Conservation (phyloP, 805 yeast species). For the Pichia exigua region DNA sequence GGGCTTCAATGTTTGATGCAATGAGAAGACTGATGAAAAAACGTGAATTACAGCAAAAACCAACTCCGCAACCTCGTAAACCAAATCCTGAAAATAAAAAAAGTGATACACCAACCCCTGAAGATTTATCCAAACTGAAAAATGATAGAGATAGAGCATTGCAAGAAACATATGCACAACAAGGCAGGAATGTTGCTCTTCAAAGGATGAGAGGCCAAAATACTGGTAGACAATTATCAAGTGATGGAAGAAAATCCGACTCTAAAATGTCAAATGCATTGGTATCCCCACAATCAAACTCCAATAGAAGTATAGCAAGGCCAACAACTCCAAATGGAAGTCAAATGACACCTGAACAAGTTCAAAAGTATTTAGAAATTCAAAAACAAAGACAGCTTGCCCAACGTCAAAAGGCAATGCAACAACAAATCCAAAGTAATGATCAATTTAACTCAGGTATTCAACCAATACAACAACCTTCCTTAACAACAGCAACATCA, state of each 20-base stretch:
- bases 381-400: constrained; percentile 38
- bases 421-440: constrained; percentile 32
- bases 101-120: constrained; percentile 65
- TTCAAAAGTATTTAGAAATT: constrained; percentile 47
- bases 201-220: constrained; percentile 19
- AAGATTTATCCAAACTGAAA: constrained; percentile 75
- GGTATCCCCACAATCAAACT: constrained; percentile 9
- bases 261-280: constrained; percentile 10
- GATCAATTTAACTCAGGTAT: constrained; percentile 14
- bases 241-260: constrained; percentile 11
- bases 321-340: constrained; percentile 48
- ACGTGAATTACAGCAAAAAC: constrained; percentile 68
- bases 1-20: constrained; percentile 98
- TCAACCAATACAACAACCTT: constrained; percentile 13
- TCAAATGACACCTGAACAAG: constrained; percentile 52
- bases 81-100: constrained; percentile 20
- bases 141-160: constrained; percentile 79
- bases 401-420: constrained; percentile 30
- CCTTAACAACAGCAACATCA: not conserved
- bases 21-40: constrained; percentile 84
- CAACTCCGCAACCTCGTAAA: constrained; percentile 35
- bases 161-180: constrained; percentile 57
- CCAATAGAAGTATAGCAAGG: constrained; percentile 11
- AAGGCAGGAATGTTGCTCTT: constrained; percentile 14
- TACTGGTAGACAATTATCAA: constrained; percentile 13